These are phyloP conservation scores for Nemania diffusa DNA, from an alignment of 2,329 filamentous ascomycete species.

Conservation along the genomic window DNA sequence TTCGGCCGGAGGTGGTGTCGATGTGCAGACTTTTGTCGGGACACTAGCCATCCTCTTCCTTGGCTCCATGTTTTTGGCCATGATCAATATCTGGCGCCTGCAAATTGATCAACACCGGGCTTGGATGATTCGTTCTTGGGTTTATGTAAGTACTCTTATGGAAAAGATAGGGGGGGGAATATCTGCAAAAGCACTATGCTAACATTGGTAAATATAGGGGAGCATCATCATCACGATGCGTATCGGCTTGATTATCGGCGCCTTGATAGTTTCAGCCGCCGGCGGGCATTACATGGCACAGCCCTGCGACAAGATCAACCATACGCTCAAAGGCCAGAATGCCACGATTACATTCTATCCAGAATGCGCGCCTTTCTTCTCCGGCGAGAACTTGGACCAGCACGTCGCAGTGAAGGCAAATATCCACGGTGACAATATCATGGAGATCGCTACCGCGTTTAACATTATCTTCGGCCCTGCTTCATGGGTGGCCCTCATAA, in stretches of 20 bases:
- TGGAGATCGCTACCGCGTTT: conserved; percentile 55
- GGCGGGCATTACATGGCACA: conserved; percentile 44
- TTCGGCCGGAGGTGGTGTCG: conserved; percentile 64
- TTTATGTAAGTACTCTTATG: conserved; percentile 53
- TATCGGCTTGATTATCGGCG: conserved; percentile 56
- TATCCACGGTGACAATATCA: conserved; percentile 45
- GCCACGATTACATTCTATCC: conserved; percentile 55
- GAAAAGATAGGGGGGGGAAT: background rate
- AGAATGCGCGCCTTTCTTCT: conserved; percentile 55
- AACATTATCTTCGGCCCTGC: conserved; percentile 62
- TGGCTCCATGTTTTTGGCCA: conserved; percentile 57
- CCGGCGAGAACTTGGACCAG: conserved; percentile 42
- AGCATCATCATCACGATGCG: conserved; percentile 64
- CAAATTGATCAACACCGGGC: conserved; percentile 72
- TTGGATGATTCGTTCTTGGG: conserved; percentile 70
- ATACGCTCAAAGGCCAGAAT: conserved; percentile 48
- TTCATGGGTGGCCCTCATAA: conserved; percentile 61
- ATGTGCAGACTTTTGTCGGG: conserved; percentile 59
- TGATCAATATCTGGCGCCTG: conserved; percentile 66
- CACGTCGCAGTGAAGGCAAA: conserved; percentile 50
- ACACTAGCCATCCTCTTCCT: conserved; percentile 58
- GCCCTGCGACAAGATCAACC: conserved; percentile 62
- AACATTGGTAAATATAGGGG: conserved; percentile 48
- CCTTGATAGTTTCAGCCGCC: conserved; percentile 34
- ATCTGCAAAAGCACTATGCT: background rate